Evolutionary conservation across 768 basidiomycete genomes (phyloP).

Genomic region (Solioccasus polychromus): DNA sequence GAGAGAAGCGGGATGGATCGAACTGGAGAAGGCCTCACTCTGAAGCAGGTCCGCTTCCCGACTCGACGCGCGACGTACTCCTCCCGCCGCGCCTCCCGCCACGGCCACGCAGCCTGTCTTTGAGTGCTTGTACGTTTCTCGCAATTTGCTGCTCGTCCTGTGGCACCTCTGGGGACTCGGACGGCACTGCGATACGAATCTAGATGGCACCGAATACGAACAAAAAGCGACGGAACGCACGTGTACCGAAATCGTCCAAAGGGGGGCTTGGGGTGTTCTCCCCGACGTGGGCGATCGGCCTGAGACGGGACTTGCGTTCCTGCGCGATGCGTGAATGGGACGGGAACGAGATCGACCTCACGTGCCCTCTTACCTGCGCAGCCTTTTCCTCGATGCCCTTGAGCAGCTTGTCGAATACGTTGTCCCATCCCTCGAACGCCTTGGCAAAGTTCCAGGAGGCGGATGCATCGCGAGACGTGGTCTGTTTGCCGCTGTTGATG

Average conservation of each 20-base stretch:
- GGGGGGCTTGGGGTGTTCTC: slow-evolving; percentile 43
- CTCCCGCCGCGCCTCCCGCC: slow-evolving; percentile 59
- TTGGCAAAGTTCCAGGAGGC: slow-evolving; percentile 65
- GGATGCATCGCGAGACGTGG: slow-evolving; percentile 32
- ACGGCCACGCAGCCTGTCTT: slow-evolving; percentile 75
- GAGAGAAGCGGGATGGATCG: background rate
- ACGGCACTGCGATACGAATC: slow-evolving; percentile 37
- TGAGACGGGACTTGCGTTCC: slow-evolving; percentile 72
- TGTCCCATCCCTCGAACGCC: slow-evolving; percentile 79
- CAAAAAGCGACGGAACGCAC: slow-evolving; percentile 36
- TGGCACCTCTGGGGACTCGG: slow-evolving; percentile 46
- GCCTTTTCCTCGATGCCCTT: slow-evolving; percentile 74
- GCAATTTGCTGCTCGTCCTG: slow-evolving; percentile 90
- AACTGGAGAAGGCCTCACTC: slow-evolving; percentile 54
- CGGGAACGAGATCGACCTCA: background rate
- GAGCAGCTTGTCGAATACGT: slow-evolving; percentile 72
- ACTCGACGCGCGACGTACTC: slow-evolving; percentile 44
- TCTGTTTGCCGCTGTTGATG: slow-evolving; percentile 42
- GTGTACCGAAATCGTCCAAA: slow-evolving; percentile 56
- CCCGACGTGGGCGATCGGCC: slow-evolving; percentile 35
- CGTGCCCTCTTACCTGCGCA: slow-evolving; percentile 47
- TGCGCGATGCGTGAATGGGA: slow-evolving; percentile 25
- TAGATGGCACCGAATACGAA: background rate
- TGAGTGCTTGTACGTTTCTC: slow-evolving; percentile 87
- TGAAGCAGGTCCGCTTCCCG: slow-evolving; percentile 57